Base-by-base conservation (phyloP, 352 stramenopile genomes). In the Pythium brachiatum region DNA sequence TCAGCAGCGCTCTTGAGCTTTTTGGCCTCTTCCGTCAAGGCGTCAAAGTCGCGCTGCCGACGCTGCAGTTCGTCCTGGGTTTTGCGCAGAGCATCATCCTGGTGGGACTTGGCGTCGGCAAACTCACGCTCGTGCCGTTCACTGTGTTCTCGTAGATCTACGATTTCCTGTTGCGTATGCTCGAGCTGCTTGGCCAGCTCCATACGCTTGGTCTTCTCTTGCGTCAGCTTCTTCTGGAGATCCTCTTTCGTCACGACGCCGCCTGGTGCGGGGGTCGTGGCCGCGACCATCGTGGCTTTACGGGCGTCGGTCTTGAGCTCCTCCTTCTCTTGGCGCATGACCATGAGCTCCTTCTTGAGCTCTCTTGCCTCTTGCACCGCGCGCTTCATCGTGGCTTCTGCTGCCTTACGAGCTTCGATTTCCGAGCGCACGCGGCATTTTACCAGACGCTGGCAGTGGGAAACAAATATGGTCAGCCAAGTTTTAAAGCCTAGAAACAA, bases 401-500 rank as follows among this genome's bases (percentile, higher is more conserved):
- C 76, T 1, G 83, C 81, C 59, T 90, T 92, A 21, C 83, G 77
- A 21, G 79, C 81, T 54, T 92, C 81, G 12, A 86, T 79, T 69
- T 92, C 83, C 29, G 83, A 92, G 9, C 83, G 79, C 16, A 90
- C 55, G 15, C 83, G 83, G 67, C 80, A 92, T 72, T 92, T 92
- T 23, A 90, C 83, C 32, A 92, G 74, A 27, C 79, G 73, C 82
- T 91, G 57, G 20, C n/a, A n/a, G n/a, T n/a, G n/a, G n/a, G n/a
- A n/a, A n/a, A n/a, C n/a, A n/a, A n/a, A n/a, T n/a, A n/a, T n/a
- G n/a, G n/a, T n/a, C n/a, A n/a, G n/a, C n/a, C n/a, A n/a, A n/a
- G n/a, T n/a, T n/a, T n/a, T n/a, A n/a, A n/a, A n/a, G n/a, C n/a
- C n/a, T n/a, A n/a, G n/a, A n/a, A n/a, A n/a, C n/a, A n/a, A n/a